These are phyloP conservation scores for Aethionema arabicum DNA, from an alignment of 345 rosid genomes.

Conservation along the genomic window DNA sequence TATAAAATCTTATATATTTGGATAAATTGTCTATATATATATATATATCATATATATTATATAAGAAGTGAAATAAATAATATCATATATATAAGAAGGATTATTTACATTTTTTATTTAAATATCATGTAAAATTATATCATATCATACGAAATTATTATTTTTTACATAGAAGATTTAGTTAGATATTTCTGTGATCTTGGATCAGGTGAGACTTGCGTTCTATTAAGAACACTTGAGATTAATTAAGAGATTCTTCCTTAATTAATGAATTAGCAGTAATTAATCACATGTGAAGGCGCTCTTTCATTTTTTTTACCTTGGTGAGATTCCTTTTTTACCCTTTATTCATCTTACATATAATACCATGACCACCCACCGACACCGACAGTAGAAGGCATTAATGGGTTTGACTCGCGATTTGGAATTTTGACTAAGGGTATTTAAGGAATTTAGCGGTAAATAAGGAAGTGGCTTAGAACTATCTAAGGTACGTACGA, in stretches of 20 bases:
- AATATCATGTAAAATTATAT: too few relatives aligned
- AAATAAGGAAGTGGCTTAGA: slow-evolving; percentile 20
- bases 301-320: background rate
- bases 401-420: slow-evolving; percentile 36
- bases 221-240: slow-evolving; percentile 16
- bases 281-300: slow-evolving; percentile 30
- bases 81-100: too few relatives aligned
- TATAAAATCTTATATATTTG: too few relatives aligned
- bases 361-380: slow-evolving; percentile 23
- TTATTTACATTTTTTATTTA: too few relatives aligned
- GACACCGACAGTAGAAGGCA: slow-evolving; percentile 37
- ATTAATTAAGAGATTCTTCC: slow-evolving; percentile 28
- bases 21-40: too few relatives aligned
- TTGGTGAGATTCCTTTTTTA: slow-evolving; percentile 11
- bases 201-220: slow-evolving; percentile 37
- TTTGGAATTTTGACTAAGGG: slow-evolving; percentile 24
- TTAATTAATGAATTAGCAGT: slow-evolving; percentile 19
- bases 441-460: background rate
- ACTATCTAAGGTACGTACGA: slow-evolving; percentile 33
- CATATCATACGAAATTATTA: background rate
- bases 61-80: too few relatives aligned
- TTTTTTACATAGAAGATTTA: slow-evolving; percentile 22
- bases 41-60: too few relatives aligned
- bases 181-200: slow-evolving; percentile 16
- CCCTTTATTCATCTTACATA: slow-evolving; percentile 7